A percentile compares a stretch with the other conserved stretches of the same genome.
Conservation (phyloP, 306 rosid species). For the Quercus alba region DNA sequence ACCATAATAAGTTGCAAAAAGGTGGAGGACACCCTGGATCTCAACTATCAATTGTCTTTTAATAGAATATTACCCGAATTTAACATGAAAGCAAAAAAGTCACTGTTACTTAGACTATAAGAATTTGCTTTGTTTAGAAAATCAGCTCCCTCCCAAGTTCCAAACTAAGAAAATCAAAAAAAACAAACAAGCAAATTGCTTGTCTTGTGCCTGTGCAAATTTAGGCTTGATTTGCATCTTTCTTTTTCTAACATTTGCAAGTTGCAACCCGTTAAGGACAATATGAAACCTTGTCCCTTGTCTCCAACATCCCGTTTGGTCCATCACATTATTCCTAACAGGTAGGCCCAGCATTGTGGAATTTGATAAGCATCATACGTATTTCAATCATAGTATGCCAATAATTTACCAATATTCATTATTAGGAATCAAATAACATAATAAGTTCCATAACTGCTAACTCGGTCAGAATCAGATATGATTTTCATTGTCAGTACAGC, state of each 20-base stretch:
- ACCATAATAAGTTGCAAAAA: not conserved
- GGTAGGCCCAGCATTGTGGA: not conserved
- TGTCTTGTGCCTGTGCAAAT: not conserved
- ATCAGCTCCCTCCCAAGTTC: not conserved
- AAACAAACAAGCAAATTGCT: not conserved
- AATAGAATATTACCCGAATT: not conserved
- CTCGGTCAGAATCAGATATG: too few species aligned
- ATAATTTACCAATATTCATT: not conserved
- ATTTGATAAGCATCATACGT: not conserved
- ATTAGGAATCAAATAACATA: not conserved
- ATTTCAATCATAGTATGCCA: not conserved
- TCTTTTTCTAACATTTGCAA: too few species aligned
- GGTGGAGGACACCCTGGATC: constrained; percentile 39
- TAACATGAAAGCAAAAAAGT: not conserved
- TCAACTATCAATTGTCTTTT: not conserved
- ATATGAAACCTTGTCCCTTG: not conserved
- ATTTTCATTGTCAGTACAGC: too few species aligned
- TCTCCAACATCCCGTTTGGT: not conserved
- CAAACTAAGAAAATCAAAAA: not conserved
- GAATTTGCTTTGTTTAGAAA: not conserved
- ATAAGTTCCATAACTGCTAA: not conserved
- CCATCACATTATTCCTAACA: not conserved
- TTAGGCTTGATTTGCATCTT: not conserved
- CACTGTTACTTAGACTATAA: not conserved
- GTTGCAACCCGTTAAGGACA: not conserved